Base-by-base conservation (phyloP, 129 eudicot genomes). In the Arctium lappa region DNA sequence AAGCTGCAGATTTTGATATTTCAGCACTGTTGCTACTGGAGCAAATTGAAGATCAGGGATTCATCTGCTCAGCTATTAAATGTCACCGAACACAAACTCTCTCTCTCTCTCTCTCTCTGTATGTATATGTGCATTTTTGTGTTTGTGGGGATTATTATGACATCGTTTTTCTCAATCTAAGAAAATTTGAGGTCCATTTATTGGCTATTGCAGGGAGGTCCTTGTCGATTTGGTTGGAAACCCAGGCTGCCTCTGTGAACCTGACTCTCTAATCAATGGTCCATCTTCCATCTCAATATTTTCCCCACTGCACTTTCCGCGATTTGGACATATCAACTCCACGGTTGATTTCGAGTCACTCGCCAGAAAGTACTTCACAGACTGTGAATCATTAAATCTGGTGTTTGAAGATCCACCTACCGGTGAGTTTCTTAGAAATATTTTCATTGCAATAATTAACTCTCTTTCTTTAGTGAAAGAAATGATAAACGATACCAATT, bases 251-350 rank as follows among this genome's bases (percentile, higher is more conserved):
- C 88, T 95, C 53, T 86, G 88, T 71, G 97, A 90, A 80, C 99
- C 99, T 3, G 97, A 95, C 86, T 95, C 99, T 53, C 77, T 89
- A 89, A 86, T 93, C 48, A 95, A 95, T 30, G 99, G 99, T 80
- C 99, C 99, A 79, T 91, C 92, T 89, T 91, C 98, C 73, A 93
- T 95, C 86, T 93, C 98, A 75, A 93, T 95, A 73, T 91, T 89
- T 72, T 95, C 99, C 38, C 97, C 99, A 62, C 80, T 95, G 84
- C 89, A 88, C 72, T 90, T 95, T 84, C 97, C 97, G 22, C 78
- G 91, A 31, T 85, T 80, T 72, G 89, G 87, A 89, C 85, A 86
- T 85, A 86, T 89, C 80, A 92, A 87, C 82, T 87, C 94, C 68
- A 70, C 81, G 27, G 82, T 86, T 80, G 91, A 91, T 88, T 93